Percentiles rank a stretch among this genome's conserved stretches.
Conservation (phyloP, 2,329 filamentous ascomycete species). For the Diaporthe citri region DNA sequence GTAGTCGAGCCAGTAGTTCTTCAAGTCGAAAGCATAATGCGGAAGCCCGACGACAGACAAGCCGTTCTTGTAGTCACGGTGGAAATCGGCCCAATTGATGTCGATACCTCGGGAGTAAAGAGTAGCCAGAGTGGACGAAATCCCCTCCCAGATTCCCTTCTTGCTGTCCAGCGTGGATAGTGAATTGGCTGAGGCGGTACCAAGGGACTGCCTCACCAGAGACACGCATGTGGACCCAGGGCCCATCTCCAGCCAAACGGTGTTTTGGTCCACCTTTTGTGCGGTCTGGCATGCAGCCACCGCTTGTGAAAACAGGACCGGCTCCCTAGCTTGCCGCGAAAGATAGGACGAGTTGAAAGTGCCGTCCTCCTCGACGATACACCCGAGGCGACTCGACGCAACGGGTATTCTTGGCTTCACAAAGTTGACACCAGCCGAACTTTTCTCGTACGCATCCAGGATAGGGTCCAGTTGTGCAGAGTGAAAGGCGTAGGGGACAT, state of each 20-base stretch:
- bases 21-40: conserved; percentile 18
- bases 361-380: conserved; percentile 62
- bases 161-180: conserved; percentile 71
- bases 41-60: conserved; percentile 23
- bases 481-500: conserved; percentile 66
- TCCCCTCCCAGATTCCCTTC: not conserved
- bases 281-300: conserved; percentile 63
- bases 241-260: conserved; percentile 79
- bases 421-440: conserved; percentile 55
- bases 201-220: conserved; percentile 71
- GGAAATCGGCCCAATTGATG: conserved; percentile 7
- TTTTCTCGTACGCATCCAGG: conserved; percentile 67
- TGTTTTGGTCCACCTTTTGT: conserved; percentile 72
- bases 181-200: conserved; percentile 71
- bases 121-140: not conserved
- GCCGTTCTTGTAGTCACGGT: not conserved
- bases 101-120: not conserved
- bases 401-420: conserved; percentile 66
- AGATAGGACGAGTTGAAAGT: conserved; percentile 46
- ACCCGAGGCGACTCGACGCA: conserved; percentile 76
- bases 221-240: conserved; percentile 74
- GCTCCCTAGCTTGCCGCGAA: conserved; percentile 65
- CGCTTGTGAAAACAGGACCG: conserved; percentile 74
- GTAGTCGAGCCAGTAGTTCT: conserved; percentile 30
- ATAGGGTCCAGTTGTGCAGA: conserved; percentile 67